phyloP scores from a whole-genome alignment of 139 green algal genomes.

The Diplosphaera chodatii region DNA sequence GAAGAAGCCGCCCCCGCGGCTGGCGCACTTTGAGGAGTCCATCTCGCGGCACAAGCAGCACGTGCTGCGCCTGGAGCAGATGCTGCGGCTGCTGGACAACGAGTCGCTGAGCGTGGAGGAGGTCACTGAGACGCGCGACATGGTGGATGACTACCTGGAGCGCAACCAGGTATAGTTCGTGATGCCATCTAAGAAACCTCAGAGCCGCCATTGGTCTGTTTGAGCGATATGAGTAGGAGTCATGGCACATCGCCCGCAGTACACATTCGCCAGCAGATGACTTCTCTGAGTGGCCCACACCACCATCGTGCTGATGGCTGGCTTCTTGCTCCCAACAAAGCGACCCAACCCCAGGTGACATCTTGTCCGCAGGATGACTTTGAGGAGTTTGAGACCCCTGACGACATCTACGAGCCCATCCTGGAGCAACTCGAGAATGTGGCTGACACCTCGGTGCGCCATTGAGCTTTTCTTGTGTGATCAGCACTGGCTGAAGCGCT shows the following conservation, averaged over 20 bases:
- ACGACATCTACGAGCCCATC: conserved; percentile 75
- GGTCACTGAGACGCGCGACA: conserved; percentile 48
- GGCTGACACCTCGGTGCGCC: conserved; percentile 1
- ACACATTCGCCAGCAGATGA: too few relatives aligned
- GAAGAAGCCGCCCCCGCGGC: conserved; percentile 48
- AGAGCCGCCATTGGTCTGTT: too few relatives aligned
- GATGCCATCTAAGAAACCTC: too few relatives aligned
- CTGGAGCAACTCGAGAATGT: conserved; percentile 59
- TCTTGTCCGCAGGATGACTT: conserved; percentile 39
- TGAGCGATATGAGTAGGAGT: too few relatives aligned
- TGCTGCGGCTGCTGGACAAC: conserved; percentile 96
- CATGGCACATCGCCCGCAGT: too few relatives aligned
- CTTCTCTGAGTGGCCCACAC: too few relatives aligned
- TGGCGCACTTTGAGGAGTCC: conserved; percentile 62
- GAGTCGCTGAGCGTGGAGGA: conserved; percentile 73
- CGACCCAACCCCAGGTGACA: too few relatives aligned
- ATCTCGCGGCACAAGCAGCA: conserved; percentile 73
- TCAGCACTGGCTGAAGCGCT: too few relatives aligned
- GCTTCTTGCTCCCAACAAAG: too few relatives aligned
- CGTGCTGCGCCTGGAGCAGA: conserved; percentile 58
- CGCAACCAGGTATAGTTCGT: conserved; percentile 52
- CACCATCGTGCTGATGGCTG: too few relatives aligned
- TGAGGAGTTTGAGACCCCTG: conserved; percentile 59
- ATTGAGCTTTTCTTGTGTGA: too few relatives aligned
- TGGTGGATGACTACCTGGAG: conserved; percentile 87